These are phyloP conservation scores for Acmispon strigosus DNA, from an alignment of 306 rosid genomes.

Conservation along the genomic window DNA sequence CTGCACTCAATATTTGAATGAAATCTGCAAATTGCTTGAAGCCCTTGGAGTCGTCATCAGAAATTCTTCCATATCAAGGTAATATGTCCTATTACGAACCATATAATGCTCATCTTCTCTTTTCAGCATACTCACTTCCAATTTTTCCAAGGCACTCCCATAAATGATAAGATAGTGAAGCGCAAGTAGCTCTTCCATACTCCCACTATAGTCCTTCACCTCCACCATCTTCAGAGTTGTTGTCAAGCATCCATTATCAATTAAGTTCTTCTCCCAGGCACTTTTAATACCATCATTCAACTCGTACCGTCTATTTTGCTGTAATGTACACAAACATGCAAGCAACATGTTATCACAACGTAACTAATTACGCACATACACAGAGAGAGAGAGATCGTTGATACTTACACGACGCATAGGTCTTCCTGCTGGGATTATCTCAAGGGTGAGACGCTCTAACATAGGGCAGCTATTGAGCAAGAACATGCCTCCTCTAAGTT, in stretches of 20 bases:
- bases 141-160: not conserved
- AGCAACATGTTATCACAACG: not conserved
- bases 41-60: not conserved
- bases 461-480: conserved; percentile 24
- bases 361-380: not conserved
- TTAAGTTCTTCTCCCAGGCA: too few relatives aligned
- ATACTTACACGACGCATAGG: too few relatives aligned
- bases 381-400: not conserved
- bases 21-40: not conserved
- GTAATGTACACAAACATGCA: not conserved
- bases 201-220: not conserved
- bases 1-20: not conserved
- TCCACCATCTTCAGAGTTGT: conserved; percentile 16
- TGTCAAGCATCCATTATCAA: not conserved
- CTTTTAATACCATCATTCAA: not conserved
- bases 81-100: not conserved
- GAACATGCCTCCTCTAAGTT: conserved; percentile 28
- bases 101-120: not conserved
- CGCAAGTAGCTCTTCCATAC: not conserved
- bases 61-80: not conserved
- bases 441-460: conserved; percentile 27
- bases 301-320: not conserved
- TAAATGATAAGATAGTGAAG: not conserved
- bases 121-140: not conserved
- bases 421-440: not conserved